Base-by-base conservation (phyloP, 805 yeast genomes). In the Teunomyces panamensis region DNA sequence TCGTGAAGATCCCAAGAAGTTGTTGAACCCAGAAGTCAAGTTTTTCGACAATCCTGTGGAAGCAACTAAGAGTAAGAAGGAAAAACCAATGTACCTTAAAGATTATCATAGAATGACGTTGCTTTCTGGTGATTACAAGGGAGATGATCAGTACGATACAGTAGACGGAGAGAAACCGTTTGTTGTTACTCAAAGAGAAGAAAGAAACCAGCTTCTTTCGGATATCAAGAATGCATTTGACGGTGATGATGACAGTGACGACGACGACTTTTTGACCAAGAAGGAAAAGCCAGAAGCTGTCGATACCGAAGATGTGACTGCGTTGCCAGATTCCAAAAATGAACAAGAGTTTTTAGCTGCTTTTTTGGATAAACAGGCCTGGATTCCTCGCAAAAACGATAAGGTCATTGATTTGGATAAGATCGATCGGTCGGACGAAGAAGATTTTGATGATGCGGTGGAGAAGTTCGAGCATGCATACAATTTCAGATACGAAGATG, bases 401-500 rank as follows among this genome's bases (percentile, higher is more conserved):
- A 80, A 79, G 54, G 75, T 75, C 4, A 71, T 83, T 30, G 62
- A 78, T 46, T 62, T 79, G 57, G 87, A 75, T 57, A 71, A 66
- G 51, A 68, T 74, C 11, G 79, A 76, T 59, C 65, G 75, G 54
- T 74, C 77, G 30, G 88, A 80, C 48, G 95, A 89, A 57, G 92
- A 85, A 42, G 94, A 87, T 47, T 91, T 91, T 60, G 97, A 92
- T 43, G 87, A 89, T 37, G 94, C 95, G 2, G 97, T 87, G 5
- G 99, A 94, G 57, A 74, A 81, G 59, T 90, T 89, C 58, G 99
- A 94, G 67, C 82, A 83, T 53, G 97, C 96, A 0, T 92, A 91
- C 69, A 94, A 94, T 61, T 92, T 92, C 76, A 80, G 99, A 63
- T 94, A 80, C 64, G 99, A 94, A 68, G 97, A 91, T 59, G 90